These are phyloP conservation scores for Pythium diclinum DNA, from an alignment of 352 stramenopile species.

Conservation along the genomic window DNA sequence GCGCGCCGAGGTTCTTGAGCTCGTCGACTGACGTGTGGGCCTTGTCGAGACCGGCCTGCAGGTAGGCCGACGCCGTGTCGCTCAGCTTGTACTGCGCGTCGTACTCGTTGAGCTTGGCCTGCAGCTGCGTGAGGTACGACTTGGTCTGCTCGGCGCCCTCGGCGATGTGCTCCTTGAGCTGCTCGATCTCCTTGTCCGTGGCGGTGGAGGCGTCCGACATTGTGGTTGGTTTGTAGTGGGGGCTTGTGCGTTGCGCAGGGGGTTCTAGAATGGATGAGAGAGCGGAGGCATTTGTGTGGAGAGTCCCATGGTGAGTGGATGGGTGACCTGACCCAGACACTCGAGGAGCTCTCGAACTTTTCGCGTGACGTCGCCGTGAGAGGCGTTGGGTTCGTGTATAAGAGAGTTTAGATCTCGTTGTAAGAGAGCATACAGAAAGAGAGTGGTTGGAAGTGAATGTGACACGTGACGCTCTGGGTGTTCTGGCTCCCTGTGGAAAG, in stretches of 20 bases:
- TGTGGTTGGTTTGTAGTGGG: neutral
- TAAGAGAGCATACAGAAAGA: neutral
- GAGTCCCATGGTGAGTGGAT: neutral
- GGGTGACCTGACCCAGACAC: neutral
- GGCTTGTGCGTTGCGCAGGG: neutral
- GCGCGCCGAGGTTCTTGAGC: slow-evolving; percentile 53
- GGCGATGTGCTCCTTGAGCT: slow-evolving; percentile 68
- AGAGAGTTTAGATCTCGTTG: neutral
- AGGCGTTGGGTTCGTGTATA: slow-evolving; percentile 2
- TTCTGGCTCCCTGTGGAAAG: neutral
- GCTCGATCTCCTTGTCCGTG: slow-evolving; percentile 39
- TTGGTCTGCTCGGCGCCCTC: slow-evolving; percentile 72
- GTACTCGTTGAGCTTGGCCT: slow-evolving; percentile 41
- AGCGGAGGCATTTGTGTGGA: neutral
- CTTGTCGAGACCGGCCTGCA: slow-evolving; percentile 61
- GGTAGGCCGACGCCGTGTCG: slow-evolving; percentile 63
- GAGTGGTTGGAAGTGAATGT: neutral
- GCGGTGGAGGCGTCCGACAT: slow-evolving; percentile 7
- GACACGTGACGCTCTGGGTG: neutral
- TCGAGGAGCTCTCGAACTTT: neutral
- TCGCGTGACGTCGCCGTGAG: neutral
- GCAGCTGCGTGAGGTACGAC: slow-evolving; percentile 53
- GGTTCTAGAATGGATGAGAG: slow-evolving; percentile 2
- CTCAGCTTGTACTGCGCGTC: slow-evolving; percentile 69
- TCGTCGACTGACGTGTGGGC: slow-evolving; percentile 74